Percentiles rank a stretch among this genome's conserved stretches.
These are phyloP conservation scores for Malus hybrid DNA, from an alignment of 331 rosid species.

Conservation along the genomic window DNA sequence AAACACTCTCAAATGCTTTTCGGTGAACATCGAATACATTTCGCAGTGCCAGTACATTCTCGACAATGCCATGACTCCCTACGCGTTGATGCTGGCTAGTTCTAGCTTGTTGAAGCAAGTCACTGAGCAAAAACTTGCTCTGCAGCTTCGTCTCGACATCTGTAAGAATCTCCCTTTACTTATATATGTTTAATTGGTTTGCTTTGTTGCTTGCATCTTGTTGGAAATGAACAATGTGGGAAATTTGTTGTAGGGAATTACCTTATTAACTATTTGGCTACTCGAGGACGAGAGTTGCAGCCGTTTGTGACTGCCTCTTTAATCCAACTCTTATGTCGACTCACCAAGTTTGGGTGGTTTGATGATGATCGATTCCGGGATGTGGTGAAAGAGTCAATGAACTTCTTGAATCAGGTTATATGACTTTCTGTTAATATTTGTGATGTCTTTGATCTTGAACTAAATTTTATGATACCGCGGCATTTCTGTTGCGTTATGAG, in stretches of 20 bases:
- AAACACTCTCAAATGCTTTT: constrained; percentile 83
- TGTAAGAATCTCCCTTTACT: constrained; percentile 28
- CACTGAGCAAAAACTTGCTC: constrained; percentile 81
- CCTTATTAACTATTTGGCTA: constrained; percentile 81
- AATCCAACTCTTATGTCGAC: constrained; percentile 78
- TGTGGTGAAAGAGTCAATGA: constrained; percentile 66
- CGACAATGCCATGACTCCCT: constrained; percentile 81
- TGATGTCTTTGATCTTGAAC: neutral
- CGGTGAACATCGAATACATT: constrained; percentile 70
- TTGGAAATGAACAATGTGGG: constrained; percentile 8
- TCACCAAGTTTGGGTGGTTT: constrained; percentile 92
- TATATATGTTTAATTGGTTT: neutral
- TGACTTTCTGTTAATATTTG: neutral
- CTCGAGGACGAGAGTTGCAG: constrained; percentile 83
- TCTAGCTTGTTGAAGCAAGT: constrained; percentile 98
- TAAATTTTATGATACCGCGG: neutral
- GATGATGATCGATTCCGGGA: constrained; percentile 87
- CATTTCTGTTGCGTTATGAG: neutral
- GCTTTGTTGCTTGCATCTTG: neutral
- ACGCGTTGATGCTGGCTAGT: constrained; percentile 95
- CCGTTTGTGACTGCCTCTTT: constrained; percentile 82
- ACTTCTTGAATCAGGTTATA: constrained; percentile 85
- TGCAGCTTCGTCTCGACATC: constrained; percentile 90
- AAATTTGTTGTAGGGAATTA: constrained; percentile 61
- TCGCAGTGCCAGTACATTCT: constrained; percentile 94